These are phyloP conservation scores for Stropharia rugosoannulata DNA, from an alignment of 768 basidiomycete species.

Conservation along the genomic window DNA sequence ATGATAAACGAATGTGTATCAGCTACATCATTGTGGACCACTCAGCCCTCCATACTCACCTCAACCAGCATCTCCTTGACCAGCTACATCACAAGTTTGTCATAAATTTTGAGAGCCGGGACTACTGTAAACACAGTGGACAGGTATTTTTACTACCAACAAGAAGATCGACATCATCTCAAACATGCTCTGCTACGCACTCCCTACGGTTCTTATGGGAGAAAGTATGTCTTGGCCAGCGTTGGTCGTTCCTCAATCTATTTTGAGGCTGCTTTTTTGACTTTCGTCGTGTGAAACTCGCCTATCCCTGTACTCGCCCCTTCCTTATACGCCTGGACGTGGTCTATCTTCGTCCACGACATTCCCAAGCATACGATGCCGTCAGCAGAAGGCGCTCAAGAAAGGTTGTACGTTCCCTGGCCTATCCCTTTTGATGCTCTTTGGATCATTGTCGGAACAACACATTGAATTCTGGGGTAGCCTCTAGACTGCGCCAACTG, in stretches of 20 bases:
- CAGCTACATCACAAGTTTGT: not conserved
- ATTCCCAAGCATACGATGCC: conserved; percentile 8
- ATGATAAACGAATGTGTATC: too few species aligned
- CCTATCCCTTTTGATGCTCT: not conserved
- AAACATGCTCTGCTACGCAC: not conserved
- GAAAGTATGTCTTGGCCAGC: conserved; percentile 10
- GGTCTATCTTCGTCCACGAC: not conserved
- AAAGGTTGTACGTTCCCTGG: conserved; percentile 7
- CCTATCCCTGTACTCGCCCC: not conserved
- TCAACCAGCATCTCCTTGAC: not conserved
- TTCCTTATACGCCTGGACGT: conserved; percentile 3
- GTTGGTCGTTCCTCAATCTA: conserved; percentile 11
- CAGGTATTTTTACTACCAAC: not conserved
- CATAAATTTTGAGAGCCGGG: not conserved
- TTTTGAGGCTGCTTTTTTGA: conserved; percentile 7
- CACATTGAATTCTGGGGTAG: not conserved
- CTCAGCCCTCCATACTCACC: too few species aligned
- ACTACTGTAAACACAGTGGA: not conserved
- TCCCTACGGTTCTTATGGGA: not conserved
- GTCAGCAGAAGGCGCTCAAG: not conserved
- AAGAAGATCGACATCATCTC: conserved; percentile 5
- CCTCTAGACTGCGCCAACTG: not conserved
- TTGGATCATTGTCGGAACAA: conserved; percentile 6
- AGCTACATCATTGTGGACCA: too few species aligned
- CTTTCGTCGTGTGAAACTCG: conserved; percentile 2